Evolutionary conservation across 805 yeast species (phyloP), one percentile per base, ranked within the genome.

Genomic region (Nakazawaea populi): DNA sequence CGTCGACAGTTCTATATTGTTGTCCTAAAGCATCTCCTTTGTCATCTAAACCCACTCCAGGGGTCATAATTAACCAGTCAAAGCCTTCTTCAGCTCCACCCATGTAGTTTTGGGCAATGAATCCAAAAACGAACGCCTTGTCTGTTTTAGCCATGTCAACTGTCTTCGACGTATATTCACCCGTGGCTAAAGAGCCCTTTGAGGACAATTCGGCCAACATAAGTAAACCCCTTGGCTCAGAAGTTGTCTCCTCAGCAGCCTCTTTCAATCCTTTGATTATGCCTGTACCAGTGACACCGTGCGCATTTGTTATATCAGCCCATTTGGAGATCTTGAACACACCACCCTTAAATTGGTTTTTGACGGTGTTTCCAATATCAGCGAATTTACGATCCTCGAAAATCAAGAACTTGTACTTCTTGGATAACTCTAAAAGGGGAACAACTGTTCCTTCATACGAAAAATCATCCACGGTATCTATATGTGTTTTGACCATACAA

Each of bases 351-450:
- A 92, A 94, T 69, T 94, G 99, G 43, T 89, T 79, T 70, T 92
- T 91, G 49, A 94, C 99, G 1, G 99, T 94, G 63, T 91, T 89
- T 14, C 99, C 99, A 60, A 94, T 94, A 68, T 94, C 99, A 28
- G 99, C 99, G 69, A 94, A 94, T 71, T 94, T 94, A 56, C 99
- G 79, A 70, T 94, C 99, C 71, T 94, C 99, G 64, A 94, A 94
- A 57, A 94, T 85, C 75, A 94, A 71, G 62, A 94, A 94, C 56
- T 86, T 81, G 72, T 91, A 92, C 63, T 90, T 89, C 59, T 80
- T 71, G 24, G 97, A 80, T 34, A 94, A 73, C 49, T 64, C 80
- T 53, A 85, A 68, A 55, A 94, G 71, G 1, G 98, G 97, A 6
- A 68, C 68, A 31, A 92, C 78, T 0, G 97, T 91, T 1, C 76